Conservation (phyloP, 129 eudicot species). For the Arctium lappa region DNA sequence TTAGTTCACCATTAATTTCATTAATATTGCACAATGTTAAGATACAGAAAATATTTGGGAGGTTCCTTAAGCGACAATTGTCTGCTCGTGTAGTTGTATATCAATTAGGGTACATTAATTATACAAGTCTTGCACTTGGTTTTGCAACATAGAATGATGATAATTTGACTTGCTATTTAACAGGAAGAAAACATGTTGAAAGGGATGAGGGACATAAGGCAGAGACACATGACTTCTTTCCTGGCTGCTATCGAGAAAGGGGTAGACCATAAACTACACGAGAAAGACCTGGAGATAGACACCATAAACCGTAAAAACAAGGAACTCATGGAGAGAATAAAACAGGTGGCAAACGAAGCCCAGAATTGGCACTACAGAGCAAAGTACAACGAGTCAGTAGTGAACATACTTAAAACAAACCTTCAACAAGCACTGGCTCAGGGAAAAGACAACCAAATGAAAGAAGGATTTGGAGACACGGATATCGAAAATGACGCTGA, state of each 20-base stretch:
- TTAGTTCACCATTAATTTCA: not conserved
- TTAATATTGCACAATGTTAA: not conserved
- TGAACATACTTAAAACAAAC: slow-evolving; percentile 65
- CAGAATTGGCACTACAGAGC: slow-evolving; percentile 93
- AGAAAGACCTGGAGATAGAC: slow-evolving; percentile 72
- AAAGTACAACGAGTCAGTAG: slow-evolving; percentile 85
- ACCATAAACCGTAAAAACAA: slow-evolving; percentile 73
- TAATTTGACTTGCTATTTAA: slow-evolving; percentile 2
- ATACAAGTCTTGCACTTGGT: not conserved
- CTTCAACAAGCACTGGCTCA: slow-evolving; percentile 69
- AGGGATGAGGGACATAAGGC: slow-evolving; percentile 75
- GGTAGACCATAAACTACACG: slow-evolving; percentile 51
- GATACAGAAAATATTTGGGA: not conserved
- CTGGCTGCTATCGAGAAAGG: slow-evolving; percentile 62
- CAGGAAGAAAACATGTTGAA: slow-evolving; percentile 80
- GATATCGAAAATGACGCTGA: slow-evolving; percentile 59
- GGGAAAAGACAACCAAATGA: slow-evolving; percentile 52
- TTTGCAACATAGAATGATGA: not conserved
- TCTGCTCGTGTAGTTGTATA: too few species aligned
- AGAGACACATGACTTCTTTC: slow-evolving; percentile 81
- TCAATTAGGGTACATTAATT: too few species aligned
- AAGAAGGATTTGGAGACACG: slow-evolving; percentile 96
- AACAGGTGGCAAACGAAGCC: slow-evolving; percentile 74
- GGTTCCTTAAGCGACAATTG: too few species aligned
- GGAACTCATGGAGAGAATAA: slow-evolving; percentile 69